These are phyloP conservation scores for Rosellinia necatrix DNA, from an alignment of 2,329 filamentous ascomycete species.

Conservation along the genomic window DNA sequence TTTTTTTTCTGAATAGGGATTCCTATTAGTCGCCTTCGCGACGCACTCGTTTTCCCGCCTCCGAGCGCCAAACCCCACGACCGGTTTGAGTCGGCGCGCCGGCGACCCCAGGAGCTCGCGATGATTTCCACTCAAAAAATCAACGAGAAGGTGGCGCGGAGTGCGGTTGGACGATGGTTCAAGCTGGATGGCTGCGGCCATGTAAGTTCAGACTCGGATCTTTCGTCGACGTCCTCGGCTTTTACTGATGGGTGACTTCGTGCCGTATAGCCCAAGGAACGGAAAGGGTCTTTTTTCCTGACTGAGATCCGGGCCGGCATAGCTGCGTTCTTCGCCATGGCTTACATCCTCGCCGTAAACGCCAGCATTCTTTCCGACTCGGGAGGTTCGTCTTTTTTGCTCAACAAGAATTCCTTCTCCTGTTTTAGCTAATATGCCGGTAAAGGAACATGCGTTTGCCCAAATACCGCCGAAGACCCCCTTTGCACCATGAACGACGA, in stretches of 20 bases:
- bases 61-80: slow-evolving; percentile 13
- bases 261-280: slow-evolving; percentile 64
- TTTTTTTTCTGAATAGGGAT: no score
- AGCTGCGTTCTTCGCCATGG: slow-evolving; percentile 73
- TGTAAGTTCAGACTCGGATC: slow-evolving; percentile 56
- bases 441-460: slow-evolving; percentile 74
- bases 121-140: slow-evolving; percentile 20
- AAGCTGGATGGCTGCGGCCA: slow-evolving; percentile 81
- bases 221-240: slow-evolving; percentile 23
- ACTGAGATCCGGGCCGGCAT: slow-evolving; percentile 84
- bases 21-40: not conserved
- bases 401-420: no score
- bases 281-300: slow-evolving; percentile 76
- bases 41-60: not conserved
- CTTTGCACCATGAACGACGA: slow-evolving; percentile 59
- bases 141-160: slow-evolving; percentile 52
- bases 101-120: slow-evolving; percentile 1
- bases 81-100: slow-evolving; percentile 14
- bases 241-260: slow-evolving; percentile 14
- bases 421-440: slow-evolving; percentile 63
- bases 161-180: slow-evolving; percentile 73
- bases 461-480: slow-evolving; percentile 53
- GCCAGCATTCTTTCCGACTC: slow-evolving; percentile 39
- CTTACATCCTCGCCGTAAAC: slow-evolving; percentile 51
- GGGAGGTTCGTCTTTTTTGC: slow-evolving; percentile 30